Percentiles rank a stretch among this genome's conserved stretches.
These are phyloP conservation scores for Fusarium euwallaceae DNA, from an alignment of 2,329 filamentous ascomycete species.

Conservation along the genomic window DNA sequence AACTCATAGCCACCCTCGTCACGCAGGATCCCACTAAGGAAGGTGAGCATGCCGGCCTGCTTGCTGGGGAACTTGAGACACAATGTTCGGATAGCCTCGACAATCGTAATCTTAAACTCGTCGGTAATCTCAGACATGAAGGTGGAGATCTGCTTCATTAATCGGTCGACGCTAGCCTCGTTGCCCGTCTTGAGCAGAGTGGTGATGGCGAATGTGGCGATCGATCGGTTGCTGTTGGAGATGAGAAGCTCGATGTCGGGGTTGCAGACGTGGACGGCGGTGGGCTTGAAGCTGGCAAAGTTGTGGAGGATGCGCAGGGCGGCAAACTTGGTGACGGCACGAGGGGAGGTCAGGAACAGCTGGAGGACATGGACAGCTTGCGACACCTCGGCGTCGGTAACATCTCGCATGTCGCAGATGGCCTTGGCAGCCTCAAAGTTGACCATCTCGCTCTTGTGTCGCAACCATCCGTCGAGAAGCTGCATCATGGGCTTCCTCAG, in stretches of 20 bases:
- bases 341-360: conserved; percentile 94
- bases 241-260: conserved; percentile 97
- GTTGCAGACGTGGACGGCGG: conserved; percentile 92
- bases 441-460: conserved; percentile 99
- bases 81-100: conserved; percentile 95
- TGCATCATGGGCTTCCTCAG: conserved; percentile 97
- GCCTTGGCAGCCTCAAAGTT: conserved; percentile 99
- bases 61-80: conserved; percentile 99
- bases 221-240: conserved; percentile 95
- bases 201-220: conserved; percentile 98
- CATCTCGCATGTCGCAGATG: conserved; percentile 93
- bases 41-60: conserved; percentile 96
- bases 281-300: conserved; percentile 96
- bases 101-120: conserved; percentile 99
- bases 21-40: conserved; percentile 95
- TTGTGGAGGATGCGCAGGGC: conserved; percentile 96
- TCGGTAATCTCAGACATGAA: conserved; percentile 99
- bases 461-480: conserved; percentile 94
- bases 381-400: conserved; percentile 90
- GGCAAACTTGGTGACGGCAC: conserved; percentile 96
- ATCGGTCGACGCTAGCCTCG: conserved; percentile 93
- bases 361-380: conserved; percentile 96
- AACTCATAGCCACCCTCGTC: conserved; percentile 99
- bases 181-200: conserved; percentile 98
- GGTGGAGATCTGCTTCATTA: conserved; percentile 98